Evolutionary conservation across 805 yeast species (phyloP).

Genomic region (Yamadazyma akitaensis): DNA sequence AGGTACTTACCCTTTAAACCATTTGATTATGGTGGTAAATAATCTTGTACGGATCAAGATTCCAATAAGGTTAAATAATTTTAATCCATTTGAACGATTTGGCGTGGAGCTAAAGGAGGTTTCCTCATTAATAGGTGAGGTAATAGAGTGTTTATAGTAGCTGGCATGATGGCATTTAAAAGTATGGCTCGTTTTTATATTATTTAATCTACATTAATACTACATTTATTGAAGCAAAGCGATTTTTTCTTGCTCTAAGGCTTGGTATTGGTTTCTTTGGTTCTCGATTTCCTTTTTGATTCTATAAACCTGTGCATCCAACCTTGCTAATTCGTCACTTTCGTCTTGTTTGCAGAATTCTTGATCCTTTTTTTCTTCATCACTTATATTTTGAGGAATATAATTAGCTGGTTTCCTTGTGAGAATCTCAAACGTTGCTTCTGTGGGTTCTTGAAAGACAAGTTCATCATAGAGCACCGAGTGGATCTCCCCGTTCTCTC

Average conservation of each 20-base stretch:
- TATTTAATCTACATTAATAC: background rate
- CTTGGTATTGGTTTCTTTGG: slow-evolving; percentile 37
- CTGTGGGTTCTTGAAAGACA: slow-evolving; percentile 95
- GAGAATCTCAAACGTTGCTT: slow-evolving; percentile 73
- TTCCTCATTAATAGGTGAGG: slow-evolving; percentile 7
- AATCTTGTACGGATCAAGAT: slow-evolving; percentile 11
- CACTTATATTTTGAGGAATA: slow-evolving; percentile 38
- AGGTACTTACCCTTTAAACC: slow-evolving; percentile 33
- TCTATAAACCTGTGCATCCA: slow-evolving; percentile 37
- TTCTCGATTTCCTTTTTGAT: slow-evolving; percentile 40
- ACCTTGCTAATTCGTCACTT: slow-evolving; percentile 37
- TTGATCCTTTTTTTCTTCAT: slow-evolving; percentile 37
- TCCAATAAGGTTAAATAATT: slow-evolving; percentile 17
- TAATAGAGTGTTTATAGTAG: background rate
- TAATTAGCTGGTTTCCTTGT: slow-evolving; percentile 64
- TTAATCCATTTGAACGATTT: slow-evolving; percentile 20
- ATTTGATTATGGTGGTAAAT: slow-evolving; percentile 17
- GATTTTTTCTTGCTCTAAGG: slow-evolving; percentile 39
- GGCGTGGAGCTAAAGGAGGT: slow-evolving; percentile 17
- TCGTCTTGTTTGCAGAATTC: slow-evolving; percentile 41
- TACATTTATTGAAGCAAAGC: slow-evolving; percentile 30
- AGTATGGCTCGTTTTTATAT: background rate
- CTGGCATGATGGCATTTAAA: background rate
- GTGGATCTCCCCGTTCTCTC: slow-evolving; percentile 42
- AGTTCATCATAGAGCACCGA: slow-evolving; percentile 76